A percentile compares a stretch with the other conserved stretches of the same genome.
Conservation (phyloP, 306 rosid genomes). For the Cicer bijugum region DNA sequence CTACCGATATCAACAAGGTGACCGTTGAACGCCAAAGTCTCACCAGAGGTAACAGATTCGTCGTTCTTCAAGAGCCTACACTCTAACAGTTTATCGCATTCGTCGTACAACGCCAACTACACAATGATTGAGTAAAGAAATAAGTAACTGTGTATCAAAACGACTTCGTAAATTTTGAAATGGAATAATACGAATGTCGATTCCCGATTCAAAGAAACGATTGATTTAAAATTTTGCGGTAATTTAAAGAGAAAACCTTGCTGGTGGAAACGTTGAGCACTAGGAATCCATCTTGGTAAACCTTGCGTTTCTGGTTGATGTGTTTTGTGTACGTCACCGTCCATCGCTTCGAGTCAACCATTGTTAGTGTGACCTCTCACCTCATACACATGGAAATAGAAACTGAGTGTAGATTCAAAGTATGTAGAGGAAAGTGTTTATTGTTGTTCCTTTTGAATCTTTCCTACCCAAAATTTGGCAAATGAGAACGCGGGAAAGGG, state of each 20-base stretch:
- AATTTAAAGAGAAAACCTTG: constrained; percentile 59
- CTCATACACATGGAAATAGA: background rate
- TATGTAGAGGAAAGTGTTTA: background rate
- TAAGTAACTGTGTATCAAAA: background rate
- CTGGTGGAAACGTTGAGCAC: constrained; percentile 56
- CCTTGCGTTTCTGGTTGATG: constrained; percentile 79
- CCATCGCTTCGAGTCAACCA: constrained; percentile 76
- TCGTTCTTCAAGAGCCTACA: constrained; percentile 70
- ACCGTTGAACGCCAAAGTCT: constrained; percentile 46
- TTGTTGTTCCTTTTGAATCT: constrained; percentile 8
- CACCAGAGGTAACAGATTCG: constrained; percentile 63
- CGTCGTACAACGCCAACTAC: constrained; percentile 72
- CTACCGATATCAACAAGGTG: constrained; percentile 61
- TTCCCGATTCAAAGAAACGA: background rate
- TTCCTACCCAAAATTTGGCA: constrained; percentile 6
- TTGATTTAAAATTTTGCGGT: background rate
- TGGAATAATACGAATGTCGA: constrained; percentile 12
- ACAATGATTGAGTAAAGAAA: constrained; percentile 10
- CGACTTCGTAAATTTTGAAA: background rate
- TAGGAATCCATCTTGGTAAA: constrained; percentile 79
- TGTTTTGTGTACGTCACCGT: constrained; percentile 79
- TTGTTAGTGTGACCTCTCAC: constrained; percentile 12
- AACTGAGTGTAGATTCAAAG: background rate
- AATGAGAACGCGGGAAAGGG: constrained; percentile 41
- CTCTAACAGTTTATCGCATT: constrained; percentile 68